Evolutionary conservation across 2,329 filamentous ascomycete species (phyloP), one percentile per base, ranked within the genome.

Genomic region (Ascomycota sp.): DNA sequence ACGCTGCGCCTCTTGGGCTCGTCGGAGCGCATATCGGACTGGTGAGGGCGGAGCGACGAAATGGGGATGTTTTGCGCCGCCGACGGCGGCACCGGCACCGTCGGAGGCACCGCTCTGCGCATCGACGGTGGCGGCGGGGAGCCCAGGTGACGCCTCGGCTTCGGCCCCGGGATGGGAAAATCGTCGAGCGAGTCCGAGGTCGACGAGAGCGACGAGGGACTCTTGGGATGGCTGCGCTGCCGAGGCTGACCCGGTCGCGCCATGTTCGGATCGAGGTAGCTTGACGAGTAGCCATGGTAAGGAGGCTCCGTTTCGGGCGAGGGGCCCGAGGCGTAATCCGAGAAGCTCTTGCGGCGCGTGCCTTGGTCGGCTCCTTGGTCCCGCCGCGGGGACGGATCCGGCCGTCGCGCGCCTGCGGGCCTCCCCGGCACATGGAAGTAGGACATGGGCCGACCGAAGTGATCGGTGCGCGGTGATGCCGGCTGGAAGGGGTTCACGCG

Each of bases 201-300:
- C n/a, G 57, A 58, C 2, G 55, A 52, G 10, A 48, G 45, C 3
- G 52, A 53, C 15, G 55, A 55, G 26, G 48, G 44, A 29, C 55
- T 52, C 20, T 57, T 51, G 0, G 61, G 59, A 31, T 66, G 63
- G 37, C 61, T 65, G 39, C 65, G 61, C 20, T 61, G 48, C 13
- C 63, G 55, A 12, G 43, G 39, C 13, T 47, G 46, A 2, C 38
- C 32, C 10, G 46, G 46, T 27, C 48, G 43, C 35, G 38, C 44
- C 8, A 38, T 26, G 21, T 51, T 42, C 7, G 55, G 45, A 25
- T 53, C 52, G 10, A 57, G 38, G 31, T 60, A 40, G 32, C 43
- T 24, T 23, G 40, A 34, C 29, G 45, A 45, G 31, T 44, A 44
- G 23, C 39, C 29, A 29, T 45, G 44, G 7, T 38, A 36, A 15